These are phyloP conservation scores for Melastoma malabathricum DNA, from an alignment of 345 rosid species.

Conservation along the genomic window DNA sequence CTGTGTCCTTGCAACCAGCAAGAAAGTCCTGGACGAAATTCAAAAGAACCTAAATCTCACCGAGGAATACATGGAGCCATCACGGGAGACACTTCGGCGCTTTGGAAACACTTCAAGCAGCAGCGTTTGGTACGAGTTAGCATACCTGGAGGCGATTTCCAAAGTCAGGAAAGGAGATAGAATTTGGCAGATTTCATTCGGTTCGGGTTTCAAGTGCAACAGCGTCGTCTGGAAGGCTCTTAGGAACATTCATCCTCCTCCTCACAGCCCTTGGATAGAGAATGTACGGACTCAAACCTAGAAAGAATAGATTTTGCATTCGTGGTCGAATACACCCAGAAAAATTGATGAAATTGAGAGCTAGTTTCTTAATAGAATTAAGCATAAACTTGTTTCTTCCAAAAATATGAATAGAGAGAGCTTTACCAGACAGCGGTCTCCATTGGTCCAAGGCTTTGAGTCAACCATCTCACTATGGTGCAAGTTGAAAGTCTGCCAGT, in stretches of 20 bases:
- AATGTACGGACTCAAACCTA: constrained; percentile 3
- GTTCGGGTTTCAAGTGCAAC: constrained; percentile 64
- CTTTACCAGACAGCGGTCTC: too few relatives aligned
- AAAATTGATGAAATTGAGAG: too few relatives aligned
- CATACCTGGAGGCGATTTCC: constrained; percentile 42
- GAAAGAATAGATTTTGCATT: background rate
- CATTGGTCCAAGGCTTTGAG: too few relatives aligned
- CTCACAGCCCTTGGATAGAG: constrained; percentile 38
- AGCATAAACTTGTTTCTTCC: too few relatives aligned
- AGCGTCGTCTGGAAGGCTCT: constrained; percentile 63
- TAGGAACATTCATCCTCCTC: constrained; percentile 17
- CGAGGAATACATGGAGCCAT: constrained; percentile 56
- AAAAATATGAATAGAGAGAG: too few relatives aligned
- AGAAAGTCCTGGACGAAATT: constrained; percentile 40
- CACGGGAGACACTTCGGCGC: constrained; percentile 41
- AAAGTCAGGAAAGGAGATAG: constrained; percentile 38
- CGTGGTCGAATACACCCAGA: too few relatives aligned
- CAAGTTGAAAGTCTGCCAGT: too few relatives aligned
- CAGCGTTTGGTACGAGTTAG: constrained; percentile 61
- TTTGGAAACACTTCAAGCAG: constrained; percentile 74
- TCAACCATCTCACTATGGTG: too few relatives aligned
- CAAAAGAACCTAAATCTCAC: constrained; percentile 49
- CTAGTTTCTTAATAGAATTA: too few relatives aligned
- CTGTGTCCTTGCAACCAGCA: constrained; percentile 37
- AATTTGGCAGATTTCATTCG: constrained; percentile 52